These are phyloP conservation scores for Silene latifolia DNA, from an alignment of 148 eudicot genomes.

Conservation along the genomic window DNA sequence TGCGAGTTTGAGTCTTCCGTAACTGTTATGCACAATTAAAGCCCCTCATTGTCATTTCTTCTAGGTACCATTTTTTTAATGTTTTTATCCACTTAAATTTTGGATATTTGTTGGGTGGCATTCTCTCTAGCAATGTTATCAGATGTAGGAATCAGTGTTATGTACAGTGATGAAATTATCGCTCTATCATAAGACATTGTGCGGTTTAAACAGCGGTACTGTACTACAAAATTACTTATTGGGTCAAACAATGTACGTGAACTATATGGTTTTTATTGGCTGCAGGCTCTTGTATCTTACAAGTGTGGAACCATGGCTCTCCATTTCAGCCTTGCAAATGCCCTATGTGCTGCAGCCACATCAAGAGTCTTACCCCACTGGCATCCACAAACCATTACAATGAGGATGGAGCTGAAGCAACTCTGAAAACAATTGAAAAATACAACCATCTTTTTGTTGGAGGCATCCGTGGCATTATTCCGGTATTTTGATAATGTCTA, in stretches of 20 bases:
- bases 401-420: constrained; percentile 33
- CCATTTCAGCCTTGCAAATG: constrained; percentile 55
- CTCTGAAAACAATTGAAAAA: constrained; percentile 35
- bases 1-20: not conserved
- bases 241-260: not conserved
- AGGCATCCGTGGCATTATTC: constrained; percentile 41
- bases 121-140: not conserved
- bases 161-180: not conserved
- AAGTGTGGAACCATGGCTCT: constrained; percentile 43
- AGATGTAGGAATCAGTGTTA: not conserved
- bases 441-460: constrained; percentile 55
- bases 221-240: not conserved
- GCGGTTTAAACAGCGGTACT: not conserved
- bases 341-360: constrained; percentile 47
- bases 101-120: not conserved
- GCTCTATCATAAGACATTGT: not conserved
- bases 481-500: constrained; percentile 26
- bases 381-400: constrained; percentile 18
- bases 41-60: not conserved
- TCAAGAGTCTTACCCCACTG: constrained; percentile 39
- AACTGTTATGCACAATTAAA: not conserved
- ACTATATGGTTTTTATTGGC: not conserved
- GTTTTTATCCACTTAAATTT: not conserved
- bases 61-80: not conserved
- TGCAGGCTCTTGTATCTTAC: constrained; percentile 48